Evolutionary conservation across 257 asterid genomes (phyloP).

Genomic region (Solanum paucissectum): DNA sequence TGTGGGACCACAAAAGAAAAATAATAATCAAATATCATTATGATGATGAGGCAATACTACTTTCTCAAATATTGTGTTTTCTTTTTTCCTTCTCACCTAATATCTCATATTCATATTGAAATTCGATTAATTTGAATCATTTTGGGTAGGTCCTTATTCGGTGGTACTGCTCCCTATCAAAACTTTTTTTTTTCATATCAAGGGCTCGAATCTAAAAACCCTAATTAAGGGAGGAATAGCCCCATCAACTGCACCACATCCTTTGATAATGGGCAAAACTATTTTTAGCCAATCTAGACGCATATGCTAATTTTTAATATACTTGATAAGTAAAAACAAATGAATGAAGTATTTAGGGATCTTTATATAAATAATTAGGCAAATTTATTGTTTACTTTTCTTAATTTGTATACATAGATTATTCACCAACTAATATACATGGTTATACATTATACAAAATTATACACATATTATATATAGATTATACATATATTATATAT

Average conservation of each 20-base stretch:
- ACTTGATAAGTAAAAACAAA: not conserved
- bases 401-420: not conserved
- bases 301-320: slow-evolving; percentile 2
- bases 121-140: no score
- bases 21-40: not conserved
- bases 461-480: not conserved
- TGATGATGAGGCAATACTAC: slow-evolving; percentile 12
- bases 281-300: slow-evolving; percentile 13
- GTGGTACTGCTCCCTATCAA: not conserved
- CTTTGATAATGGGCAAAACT: not conserved
- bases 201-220: not conserved
- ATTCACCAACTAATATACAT: not conserved
- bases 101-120: rapidly evolving
- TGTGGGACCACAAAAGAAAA: not conserved
- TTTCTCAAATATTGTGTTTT: slow-evolving; percentile 4
- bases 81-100: no score
- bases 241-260: not conserved
- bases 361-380: not conserved
- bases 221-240: not conserved
- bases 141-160: rapidly evolving
- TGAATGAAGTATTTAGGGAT: not conserved
- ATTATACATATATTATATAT: not conserved
- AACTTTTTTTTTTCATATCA: not conserved
- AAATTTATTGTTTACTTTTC: not conserved
- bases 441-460: not conserved